Conservation (phyloP, 768 basidiomycete species). For the Terana coerulea region DNA sequence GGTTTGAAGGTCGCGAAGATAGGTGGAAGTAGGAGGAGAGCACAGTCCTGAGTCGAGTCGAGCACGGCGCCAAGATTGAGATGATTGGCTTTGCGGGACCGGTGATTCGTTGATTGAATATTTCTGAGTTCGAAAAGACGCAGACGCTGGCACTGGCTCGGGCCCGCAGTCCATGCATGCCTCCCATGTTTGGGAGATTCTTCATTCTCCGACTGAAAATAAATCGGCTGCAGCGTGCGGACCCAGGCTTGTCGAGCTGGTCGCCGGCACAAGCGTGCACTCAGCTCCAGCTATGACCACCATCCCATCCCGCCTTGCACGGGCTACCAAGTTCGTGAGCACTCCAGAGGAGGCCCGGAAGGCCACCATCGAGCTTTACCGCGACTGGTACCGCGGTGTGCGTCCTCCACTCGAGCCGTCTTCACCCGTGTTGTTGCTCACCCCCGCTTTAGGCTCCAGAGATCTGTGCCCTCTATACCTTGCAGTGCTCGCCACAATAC, state of each 20-base stretch:
- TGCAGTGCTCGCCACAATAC: slow-evolving; percentile 73
- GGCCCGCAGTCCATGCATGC: neutral
- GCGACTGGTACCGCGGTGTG: slow-evolving; percentile 92
- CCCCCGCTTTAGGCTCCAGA: slow-evolving; percentile 75
- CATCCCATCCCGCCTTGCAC: slow-evolving; percentile 87
- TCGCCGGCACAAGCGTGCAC: neutral
- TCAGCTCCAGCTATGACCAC: slow-evolving; percentile 54
- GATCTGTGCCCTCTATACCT: slow-evolving; percentile 75
- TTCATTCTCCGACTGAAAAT: neutral
- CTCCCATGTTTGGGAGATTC: neutral
- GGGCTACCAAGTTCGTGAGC: slow-evolving; percentile 55
- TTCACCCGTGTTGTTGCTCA: neutral
- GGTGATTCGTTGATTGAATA: neutral
- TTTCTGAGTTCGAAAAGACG: neutral
- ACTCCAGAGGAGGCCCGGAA: slow-evolving; percentile 56
- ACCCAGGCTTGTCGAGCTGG: slow-evolving; percentile 3
- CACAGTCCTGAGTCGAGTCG: neutral
- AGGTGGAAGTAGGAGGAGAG: neutral
- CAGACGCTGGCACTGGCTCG: neutral
- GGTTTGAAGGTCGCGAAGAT: neutral
- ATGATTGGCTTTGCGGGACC: neutral
- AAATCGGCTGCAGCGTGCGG: no score
- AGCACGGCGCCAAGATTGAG: neutral
- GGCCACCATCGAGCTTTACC: slow-evolving; percentile 75
- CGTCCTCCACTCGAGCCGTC: slow-evolving; percentile 30